Conservation (phyloP, 257 asterid genomes). For the Fraxinus cuspidata region DNA sequence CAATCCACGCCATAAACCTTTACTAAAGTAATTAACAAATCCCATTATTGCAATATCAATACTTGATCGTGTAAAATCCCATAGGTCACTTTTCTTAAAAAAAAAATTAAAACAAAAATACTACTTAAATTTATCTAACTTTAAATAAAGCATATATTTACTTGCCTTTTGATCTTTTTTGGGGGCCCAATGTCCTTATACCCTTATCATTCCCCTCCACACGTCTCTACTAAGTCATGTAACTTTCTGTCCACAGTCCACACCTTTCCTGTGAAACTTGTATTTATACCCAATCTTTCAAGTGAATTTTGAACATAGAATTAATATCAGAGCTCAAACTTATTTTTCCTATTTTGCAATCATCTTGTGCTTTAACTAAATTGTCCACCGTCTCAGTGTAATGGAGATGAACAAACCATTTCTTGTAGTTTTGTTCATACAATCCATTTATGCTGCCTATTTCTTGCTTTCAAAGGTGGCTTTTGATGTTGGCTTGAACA, state of each 20-base stretch:
- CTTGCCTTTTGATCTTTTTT: neutral
- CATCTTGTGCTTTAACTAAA: neutral
- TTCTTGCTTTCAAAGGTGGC: conserved; percentile 83
- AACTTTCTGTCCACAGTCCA: neutral
- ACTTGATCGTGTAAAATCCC: neutral
- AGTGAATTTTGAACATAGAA: neutral
- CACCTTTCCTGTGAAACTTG: neutral
- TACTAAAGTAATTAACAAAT: too few relatives aligned
- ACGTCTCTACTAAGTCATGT: neutral
- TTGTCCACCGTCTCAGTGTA: neutral
- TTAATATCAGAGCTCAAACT: neutral
- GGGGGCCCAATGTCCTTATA: neutral
- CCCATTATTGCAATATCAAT: neutral
- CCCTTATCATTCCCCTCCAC: neutral
- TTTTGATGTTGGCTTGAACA: conserved; percentile 76
- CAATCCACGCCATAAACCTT: too few relatives aligned
- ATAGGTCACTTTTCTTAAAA: too few relatives aligned
- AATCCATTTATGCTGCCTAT: conserved; percentile 65
- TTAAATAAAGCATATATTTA: neutral
- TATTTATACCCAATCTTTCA: neutral
- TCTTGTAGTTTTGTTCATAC: conserved; percentile 49
- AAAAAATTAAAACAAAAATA: too few relatives aligned
- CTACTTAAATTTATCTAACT: too few relatives aligned
- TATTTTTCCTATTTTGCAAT: neutral
- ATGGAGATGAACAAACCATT: conserved; percentile 47